These are phyloP conservation scores for Wickerhamiella spandovensis DNA, from an alignment of 805 yeast genomes.

Conservation along the genomic window DNA sequence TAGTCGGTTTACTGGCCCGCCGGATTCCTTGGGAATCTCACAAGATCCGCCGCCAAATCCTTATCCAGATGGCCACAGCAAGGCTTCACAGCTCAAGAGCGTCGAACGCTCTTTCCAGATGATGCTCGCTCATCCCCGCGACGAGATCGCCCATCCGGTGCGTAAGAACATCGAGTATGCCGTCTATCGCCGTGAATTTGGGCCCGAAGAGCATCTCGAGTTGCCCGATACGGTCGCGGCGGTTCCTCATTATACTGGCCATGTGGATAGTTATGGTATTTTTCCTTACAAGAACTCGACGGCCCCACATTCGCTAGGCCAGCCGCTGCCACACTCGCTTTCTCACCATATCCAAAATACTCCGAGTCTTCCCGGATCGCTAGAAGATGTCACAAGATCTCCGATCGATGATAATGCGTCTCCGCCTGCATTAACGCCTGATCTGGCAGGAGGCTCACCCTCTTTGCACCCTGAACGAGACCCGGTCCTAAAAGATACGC, in stretches of 20 bases:
- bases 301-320: not conserved
- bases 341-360: too few species aligned
- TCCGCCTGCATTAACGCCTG: not conserved
- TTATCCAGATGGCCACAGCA: too few species aligned
- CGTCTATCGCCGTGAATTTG: constrained; percentile 10
- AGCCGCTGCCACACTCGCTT: too few species aligned
- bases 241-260: constrained; percentile 4
- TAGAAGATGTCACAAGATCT: not conserved
- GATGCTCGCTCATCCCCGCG: not conserved
- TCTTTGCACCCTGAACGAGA: too few species aligned
- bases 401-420: too few species aligned
- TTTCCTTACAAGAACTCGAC: not conserved
- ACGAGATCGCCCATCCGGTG: constrained; percentile 12
- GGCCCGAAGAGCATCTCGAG: constrained; percentile 6
- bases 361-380: too few species aligned
- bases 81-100: not conserved
- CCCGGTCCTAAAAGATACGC: not conserved
- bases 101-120: not conserved
- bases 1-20: not conserved
- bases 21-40: not conserved
- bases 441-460: not conserved
- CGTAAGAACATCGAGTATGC: constrained; percentile 7
- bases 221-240: constrained; percentile 3
- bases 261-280: not conserved
- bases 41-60: not conserved